A percentile compares a stretch with the other conserved stretches of the same genome.
Evolutionary conservation across 2,329 filamentous ascomycete genomes (phyloP).

Genomic region (Claviceps spartinae): DNA sequence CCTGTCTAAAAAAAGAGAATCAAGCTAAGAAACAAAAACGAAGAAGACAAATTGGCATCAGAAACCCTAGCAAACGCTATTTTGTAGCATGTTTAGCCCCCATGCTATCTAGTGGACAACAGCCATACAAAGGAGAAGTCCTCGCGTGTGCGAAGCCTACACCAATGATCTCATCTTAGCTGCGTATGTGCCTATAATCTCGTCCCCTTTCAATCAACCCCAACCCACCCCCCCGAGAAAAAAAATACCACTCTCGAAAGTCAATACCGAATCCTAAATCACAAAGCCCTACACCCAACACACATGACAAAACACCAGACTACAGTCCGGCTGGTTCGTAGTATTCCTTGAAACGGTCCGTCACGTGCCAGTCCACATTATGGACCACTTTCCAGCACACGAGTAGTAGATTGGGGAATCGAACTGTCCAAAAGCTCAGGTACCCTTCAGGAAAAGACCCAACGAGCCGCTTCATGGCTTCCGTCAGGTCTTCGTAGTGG

Average conservation of each 20-base stretch:
- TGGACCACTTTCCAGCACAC: conserved; percentile 64
- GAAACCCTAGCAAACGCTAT: no score
- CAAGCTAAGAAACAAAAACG: no score
- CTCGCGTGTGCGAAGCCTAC: neutral
- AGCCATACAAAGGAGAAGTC: no score
- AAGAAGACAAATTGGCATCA: no score
- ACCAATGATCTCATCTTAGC: no score
- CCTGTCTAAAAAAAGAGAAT: no score
- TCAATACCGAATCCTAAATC: neutral
- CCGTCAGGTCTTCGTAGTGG: conserved; percentile 93
- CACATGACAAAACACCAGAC: neutral
- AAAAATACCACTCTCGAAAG: no score
- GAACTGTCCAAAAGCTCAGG: conserved; percentile 65
- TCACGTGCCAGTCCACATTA: conserved; percentile 47
- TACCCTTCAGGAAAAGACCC: conserved; percentile 70
- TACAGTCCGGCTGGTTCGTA: conserved; percentile 37
- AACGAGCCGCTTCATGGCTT: conserved; percentile 55
- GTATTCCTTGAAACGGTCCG: conserved; percentile 59
- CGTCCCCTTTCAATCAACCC: no score
- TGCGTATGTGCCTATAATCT: no score
- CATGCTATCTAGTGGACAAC: no score
- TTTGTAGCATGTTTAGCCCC: no score
- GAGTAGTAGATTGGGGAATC: conserved; percentile 68
- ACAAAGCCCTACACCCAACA: neutral
- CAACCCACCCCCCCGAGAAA: no score